Percentiles rank a stretch among this genome's conserved stretches.
These are phyloP conservation scores for Rhodosorus marinus DNA, from an alignment of 23 red algal species.

Conservation along the genomic window DNA sequence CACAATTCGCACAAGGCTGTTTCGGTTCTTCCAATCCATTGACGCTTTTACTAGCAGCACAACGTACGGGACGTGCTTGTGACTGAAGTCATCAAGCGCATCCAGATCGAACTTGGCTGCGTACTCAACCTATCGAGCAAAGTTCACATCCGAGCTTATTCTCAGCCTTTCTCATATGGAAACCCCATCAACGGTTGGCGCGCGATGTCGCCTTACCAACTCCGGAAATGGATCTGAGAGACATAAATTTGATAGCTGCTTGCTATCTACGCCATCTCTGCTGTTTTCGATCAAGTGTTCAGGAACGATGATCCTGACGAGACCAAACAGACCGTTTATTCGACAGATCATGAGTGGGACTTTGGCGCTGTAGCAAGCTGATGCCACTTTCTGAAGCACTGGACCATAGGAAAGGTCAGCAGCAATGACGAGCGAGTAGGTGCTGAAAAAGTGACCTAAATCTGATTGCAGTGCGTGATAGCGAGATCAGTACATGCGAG, in stretches of 20 bases:
- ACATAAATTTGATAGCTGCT: constrained; percentile 20
- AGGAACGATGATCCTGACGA: constrained; percentile 34
- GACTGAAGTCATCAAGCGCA: background rate
- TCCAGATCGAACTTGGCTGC: too few species aligned
- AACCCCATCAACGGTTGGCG: too few species aligned
- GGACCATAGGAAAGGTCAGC: too few species aligned
- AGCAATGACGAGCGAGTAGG: constrained; percentile 49
- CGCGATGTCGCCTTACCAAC: too few species aligned
- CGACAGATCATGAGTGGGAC: constrained; percentile 51
- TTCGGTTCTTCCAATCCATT: background rate
- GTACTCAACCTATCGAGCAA: too few species aligned
- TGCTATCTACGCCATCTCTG: constrained; percentile 11
- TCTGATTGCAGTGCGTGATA: too few species aligned
- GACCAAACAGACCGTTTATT: constrained; percentile 41
- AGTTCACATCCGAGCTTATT: too few species aligned
- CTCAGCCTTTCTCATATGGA: too few species aligned
- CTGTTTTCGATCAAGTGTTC: constrained; percentile 34
- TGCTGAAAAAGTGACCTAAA: constrained; percentile 20
- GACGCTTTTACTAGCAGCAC: background rate
- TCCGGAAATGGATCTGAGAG: constrained; percentile 42
- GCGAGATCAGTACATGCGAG: too few species aligned
- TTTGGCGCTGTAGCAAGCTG: constrained; percentile 24
- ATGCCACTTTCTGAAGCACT: too few species aligned
- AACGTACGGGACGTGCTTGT: background rate
- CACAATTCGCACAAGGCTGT: too few species aligned